These are phyloP conservation scores for Periconia sp. DNA, from an alignment of 2,329 filamentous ascomycete species.

Conservation along the genomic window DNA sequence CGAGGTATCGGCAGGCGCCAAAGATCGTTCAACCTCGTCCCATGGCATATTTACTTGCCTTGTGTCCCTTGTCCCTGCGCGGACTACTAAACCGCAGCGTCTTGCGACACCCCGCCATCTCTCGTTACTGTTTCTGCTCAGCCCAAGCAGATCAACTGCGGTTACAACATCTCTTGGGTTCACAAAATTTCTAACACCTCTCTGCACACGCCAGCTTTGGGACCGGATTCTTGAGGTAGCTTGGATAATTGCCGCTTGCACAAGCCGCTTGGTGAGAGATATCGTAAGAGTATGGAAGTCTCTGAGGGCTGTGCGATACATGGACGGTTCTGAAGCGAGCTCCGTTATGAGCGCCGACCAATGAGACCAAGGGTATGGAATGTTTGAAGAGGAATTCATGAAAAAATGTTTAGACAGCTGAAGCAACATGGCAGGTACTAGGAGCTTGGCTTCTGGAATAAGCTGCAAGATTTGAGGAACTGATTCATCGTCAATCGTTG, in stretches of 20 bases:
- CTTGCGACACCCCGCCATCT: conserved; percentile 61
- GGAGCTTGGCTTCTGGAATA: conserved; percentile 41
- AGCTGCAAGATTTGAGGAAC: conserved; percentile 27
- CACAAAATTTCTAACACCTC: conserved; percentile 43
- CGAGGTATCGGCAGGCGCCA: conserved; percentile 16
- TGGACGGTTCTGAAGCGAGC: conserved; percentile 60
- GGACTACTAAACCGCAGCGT: conserved; percentile 60
- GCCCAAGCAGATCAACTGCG: conserved; percentile 60
- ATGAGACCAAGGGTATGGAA: conserved; percentile 35
- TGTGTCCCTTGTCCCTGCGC: neutral
- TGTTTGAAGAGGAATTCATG: conserved; percentile 41
- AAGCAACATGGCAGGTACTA: conserved; percentile 36
- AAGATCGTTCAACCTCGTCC: conserved; percentile 46
- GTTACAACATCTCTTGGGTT: conserved; percentile 59
- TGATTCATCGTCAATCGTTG: neutral
- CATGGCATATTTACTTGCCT: conserved; percentile 47
- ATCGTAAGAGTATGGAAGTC: conserved; percentile 75
- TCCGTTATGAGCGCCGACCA: conserved; percentile 39
- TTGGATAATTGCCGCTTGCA: conserved; percentile 73
- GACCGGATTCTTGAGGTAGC: conserved; percentile 72
- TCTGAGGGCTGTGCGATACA: conserved; percentile 76
- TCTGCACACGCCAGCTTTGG: conserved; percentile 36
- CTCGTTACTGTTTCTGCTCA: conserved; percentile 53
- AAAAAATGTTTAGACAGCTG: conserved; percentile 40
- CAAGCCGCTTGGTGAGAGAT: conserved; percentile 71